phyloP scores from a whole-genome alignment of 2,329 filamentous ascomycete species.

The Nemania serpens region DNA sequence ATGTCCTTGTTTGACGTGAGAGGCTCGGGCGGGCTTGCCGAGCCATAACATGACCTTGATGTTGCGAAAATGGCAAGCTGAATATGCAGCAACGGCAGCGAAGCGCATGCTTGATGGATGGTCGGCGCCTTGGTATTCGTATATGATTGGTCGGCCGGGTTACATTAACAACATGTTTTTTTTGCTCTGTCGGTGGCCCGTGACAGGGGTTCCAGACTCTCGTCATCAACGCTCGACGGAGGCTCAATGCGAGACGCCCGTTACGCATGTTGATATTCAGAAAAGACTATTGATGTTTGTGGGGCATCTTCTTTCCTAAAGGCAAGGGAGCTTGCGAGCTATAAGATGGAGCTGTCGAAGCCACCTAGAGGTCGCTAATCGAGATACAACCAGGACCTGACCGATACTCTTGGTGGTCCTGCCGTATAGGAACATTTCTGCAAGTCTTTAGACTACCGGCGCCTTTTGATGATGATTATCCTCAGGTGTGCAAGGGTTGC shows the following conservation, averaged over 20 bases:
- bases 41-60: not conserved
- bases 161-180: not conserved
- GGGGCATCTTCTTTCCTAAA: slow-evolving; percentile 3
- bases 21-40: slow-evolving; percentile 8
- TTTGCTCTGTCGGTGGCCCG: not conserved
- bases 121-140: not conserved
- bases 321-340: slow-evolving; percentile 8
- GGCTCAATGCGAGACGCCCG: too few relatives aligned
- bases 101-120: not conserved
- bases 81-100: slow-evolving; percentile 10
- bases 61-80: slow-evolving; percentile 18
- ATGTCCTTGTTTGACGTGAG: too few relatives aligned
- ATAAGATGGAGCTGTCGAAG: not conserved
- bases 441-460: not conserved
- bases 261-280: too few relatives aligned
- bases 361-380: not conserved
- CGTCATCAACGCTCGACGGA: not conserved
- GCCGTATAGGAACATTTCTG: not conserved
- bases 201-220: not conserved
- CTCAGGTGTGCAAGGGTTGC: slow-evolving; percentile 3
- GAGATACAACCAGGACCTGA: not conserved
- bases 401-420: not conserved
- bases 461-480: not conserved
- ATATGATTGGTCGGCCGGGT: slow-evolving; percentile 8
- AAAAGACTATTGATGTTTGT: not conserved